Evolutionary conservation across 2,329 filamentous ascomycete genomes (phyloP).

Genomic region (Aspergillus bombycis): DNA sequence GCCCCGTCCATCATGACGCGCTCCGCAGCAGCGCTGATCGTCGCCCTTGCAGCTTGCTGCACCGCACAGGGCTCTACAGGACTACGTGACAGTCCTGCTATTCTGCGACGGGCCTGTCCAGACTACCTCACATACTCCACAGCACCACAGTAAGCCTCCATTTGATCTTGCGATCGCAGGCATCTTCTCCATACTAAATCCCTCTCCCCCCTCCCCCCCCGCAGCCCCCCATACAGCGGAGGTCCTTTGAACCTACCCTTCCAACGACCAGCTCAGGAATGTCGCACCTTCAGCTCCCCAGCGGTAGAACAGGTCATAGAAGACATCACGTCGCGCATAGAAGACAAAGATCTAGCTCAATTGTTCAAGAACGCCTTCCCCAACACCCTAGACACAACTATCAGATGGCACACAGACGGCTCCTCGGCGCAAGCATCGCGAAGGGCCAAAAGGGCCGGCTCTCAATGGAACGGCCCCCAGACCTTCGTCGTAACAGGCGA

Average conservation of each 20-base stretch:
- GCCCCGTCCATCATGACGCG: slow-evolving; percentile 8
- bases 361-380: slow-evolving; percentile 96
- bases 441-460: slow-evolving; percentile 53
- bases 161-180: not conserved
- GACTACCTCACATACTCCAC: slow-evolving; percentile 67
- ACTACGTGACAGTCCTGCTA: slow-evolving; percentile 28
- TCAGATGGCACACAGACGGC: slow-evolving; percentile 80
- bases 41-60: slow-evolving; percentile 18
- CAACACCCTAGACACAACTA: slow-evolving; percentile 85
- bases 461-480: slow-evolving; percentile 80
- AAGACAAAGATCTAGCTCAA: slow-evolving; percentile 83
- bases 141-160: slow-evolving; percentile 58
- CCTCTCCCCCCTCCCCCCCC: not conserved
- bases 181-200: not conserved
- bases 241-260: slow-evolving; percentile 81
- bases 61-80: slow-evolving; percentile 16
- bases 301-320: slow-evolving; percentile 86
- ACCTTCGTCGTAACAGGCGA: slow-evolving; percentile 93
- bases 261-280: slow-evolving; percentile 78
- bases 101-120: slow-evolving; percentile 59
- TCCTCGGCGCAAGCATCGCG: slow-evolving; percentile 35
- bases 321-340: slow-evolving; percentile 77
- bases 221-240: slow-evolving; percentile 74
- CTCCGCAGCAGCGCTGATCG: slow-evolving; percentile 15
- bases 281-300: slow-evolving; percentile 86